Evolutionary conservation across 2,329 filamentous ascomycete species (phyloP).

Genomic region (Plenodomus biglobosus): DNA sequence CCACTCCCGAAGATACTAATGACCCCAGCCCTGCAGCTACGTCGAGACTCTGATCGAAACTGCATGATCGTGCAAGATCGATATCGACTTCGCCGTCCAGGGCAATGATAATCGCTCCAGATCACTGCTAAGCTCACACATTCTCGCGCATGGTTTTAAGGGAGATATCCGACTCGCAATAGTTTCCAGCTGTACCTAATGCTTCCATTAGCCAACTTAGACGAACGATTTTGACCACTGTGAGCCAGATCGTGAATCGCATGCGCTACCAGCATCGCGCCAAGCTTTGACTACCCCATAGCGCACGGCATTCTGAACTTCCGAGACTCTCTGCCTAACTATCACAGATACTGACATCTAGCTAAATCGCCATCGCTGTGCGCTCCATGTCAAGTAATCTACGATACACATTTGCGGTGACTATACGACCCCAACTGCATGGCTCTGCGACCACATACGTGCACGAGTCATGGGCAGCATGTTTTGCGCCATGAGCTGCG

Average conservation of each 20-base stretch:
- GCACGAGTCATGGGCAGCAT: neutral
- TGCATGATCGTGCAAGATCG: constrained; percentile 11
- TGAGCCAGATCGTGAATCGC: neutral
- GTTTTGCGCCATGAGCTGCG: neutral
- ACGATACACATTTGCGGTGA: neutral
- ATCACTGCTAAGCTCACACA: neutral
- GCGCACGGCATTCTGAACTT: neutral
- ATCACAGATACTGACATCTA: neutral
- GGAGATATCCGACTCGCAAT: neutral
- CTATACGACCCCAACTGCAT: neutral
- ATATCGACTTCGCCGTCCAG: constrained; percentile 4
- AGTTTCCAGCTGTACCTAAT: neutral
- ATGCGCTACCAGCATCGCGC: neutral
- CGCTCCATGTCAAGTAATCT: neutral
- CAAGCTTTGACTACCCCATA: neutral
- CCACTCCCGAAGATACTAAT: constrained; percentile 2
- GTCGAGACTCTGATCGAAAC: neutral
- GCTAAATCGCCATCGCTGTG: neutral
- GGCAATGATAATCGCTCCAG: constrained; percentile 6
- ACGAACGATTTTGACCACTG: neutral
- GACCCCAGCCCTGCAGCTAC: constrained; percentile 2
- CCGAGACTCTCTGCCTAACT: neutral
- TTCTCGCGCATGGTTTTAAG: neutral
- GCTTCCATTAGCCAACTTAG: neutral
- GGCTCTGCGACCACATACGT: too few relatives aligned